Percentiles rank a stretch among this genome's conserved stretches.
Evolutionary conservation across 116 monocot genomes (phyloP).

Genomic region (Trichopus zeylanicus): DNA sequence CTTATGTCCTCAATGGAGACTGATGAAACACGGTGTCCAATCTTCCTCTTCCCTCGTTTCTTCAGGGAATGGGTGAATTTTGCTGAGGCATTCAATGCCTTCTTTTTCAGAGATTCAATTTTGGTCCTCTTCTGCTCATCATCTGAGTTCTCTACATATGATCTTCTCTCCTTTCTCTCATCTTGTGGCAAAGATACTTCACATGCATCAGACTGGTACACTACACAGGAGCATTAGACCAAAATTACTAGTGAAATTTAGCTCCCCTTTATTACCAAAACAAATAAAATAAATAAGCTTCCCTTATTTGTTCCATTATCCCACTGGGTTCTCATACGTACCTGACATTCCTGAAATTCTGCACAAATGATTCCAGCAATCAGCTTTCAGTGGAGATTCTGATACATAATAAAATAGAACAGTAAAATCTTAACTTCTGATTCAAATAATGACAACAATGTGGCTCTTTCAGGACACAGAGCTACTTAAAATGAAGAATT

Average conservation of each 20-base stretch:
- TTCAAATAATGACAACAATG: no score
- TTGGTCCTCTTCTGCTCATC: slow-evolving; percentile 60
- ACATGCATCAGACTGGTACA: slow-evolving; percentile 4
- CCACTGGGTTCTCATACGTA: background rate
- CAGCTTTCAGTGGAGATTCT: background rate
- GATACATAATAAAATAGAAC: background rate
- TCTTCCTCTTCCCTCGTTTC: slow-evolving; percentile 55
- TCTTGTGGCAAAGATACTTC: slow-evolving; percentile 21
- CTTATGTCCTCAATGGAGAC: slow-evolving; percentile 68
- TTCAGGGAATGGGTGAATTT: slow-evolving; percentile 66
- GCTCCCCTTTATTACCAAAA: no score
- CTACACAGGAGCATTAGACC: background rate
- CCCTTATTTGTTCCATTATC: background rate
- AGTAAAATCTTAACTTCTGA: no score
- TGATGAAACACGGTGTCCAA: slow-evolving; percentile 26
- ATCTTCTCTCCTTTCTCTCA: slow-evolving; percentile 53
- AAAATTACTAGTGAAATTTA: no score
- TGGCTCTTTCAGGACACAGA: no score
- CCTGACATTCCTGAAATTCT: slow-evolving; percentile 5
- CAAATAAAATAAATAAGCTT: background rate
- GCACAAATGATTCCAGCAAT: background rate
- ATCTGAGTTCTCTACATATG: slow-evolving; percentile 66
- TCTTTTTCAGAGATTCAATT: slow-evolving; percentile 67
- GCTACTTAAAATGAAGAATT: background rate
- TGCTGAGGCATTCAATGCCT: slow-evolving; percentile 59